Conservation (phyloP, 2,329 filamentous ascomycete species). For the Aotearoamyces nothofagi region DNA sequence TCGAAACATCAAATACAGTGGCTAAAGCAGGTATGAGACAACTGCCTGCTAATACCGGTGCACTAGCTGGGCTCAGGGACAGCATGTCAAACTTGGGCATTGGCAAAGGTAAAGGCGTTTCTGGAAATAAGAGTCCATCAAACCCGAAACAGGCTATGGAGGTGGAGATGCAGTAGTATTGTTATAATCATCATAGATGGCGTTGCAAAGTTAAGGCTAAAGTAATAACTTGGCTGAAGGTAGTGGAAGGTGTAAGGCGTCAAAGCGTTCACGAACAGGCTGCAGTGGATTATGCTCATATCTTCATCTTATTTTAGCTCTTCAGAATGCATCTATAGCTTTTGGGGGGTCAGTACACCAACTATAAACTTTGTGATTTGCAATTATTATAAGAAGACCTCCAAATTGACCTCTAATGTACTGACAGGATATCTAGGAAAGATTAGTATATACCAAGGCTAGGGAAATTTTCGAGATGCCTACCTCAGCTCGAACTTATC, state of each 20-base stretch:
- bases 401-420: slow-evolving; percentile 86
- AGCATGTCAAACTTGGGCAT: slow-evolving; percentile 28
- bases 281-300: too few relatives aligned
- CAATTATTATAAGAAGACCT: slow-evolving; percentile 66
- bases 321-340: too few relatives aligned
- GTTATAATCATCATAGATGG: too few relatives aligned
- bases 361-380: too few relatives aligned
- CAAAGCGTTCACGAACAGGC: too few relatives aligned
- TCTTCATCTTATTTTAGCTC: too few relatives aligned
- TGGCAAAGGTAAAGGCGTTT: slow-evolving; percentile 18
- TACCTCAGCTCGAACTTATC: slow-evolving; percentile 85
- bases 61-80: slow-evolving; percentile 26
- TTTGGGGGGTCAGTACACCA: too few relatives aligned
- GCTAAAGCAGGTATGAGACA: slow-evolving; percentile 14
- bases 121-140: slow-evolving; percentile 13
- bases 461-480: slow-evolving; percentile 13
- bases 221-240: too few relatives aligned
- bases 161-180: slow-evolving; percentile 31
- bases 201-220: too few relatives aligned
- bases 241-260: too few relatives aligned
- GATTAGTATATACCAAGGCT: neutral
- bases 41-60: slow-evolving; percentile 18
- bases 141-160: slow-evolving; percentile 22
- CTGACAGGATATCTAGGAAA: slow-evolving; percentile 67
- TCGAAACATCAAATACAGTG: slow-evolving; percentile 13